These are phyloP conservation scores for Carex pumila DNA, from an alignment of 176 grass and related monocot species.

Conservation along the genomic window DNA sequence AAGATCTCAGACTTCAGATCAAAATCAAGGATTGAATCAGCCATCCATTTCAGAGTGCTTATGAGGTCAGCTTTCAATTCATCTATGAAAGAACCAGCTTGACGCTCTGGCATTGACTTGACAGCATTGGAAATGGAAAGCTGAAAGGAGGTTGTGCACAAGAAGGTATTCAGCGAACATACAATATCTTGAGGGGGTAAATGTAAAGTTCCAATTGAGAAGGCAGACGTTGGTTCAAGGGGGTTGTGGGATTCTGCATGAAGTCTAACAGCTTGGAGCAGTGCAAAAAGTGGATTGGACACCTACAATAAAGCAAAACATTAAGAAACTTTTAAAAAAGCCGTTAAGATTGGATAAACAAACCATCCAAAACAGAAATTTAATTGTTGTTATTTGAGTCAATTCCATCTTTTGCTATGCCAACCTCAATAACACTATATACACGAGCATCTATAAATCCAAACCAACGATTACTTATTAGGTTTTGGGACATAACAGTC, in stretches of 20 bases:
- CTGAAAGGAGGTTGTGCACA: slow-evolving; percentile 44
- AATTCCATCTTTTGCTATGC: neutral
- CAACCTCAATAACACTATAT: neutral
- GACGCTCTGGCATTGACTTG: slow-evolving; percentile 78
- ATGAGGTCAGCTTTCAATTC: slow-evolving; percentile 58
- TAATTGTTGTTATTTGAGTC: neutral
- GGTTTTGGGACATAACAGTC: neutral
- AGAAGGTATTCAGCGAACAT: slow-evolving; percentile 47
- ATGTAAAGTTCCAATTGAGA: slow-evolving; percentile 47
- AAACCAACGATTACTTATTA: neutral
- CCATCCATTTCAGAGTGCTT: slow-evolving; percentile 71
- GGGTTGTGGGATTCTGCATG: slow-evolving; percentile 35
- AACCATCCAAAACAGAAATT: neutral
- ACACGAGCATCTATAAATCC: neutral
- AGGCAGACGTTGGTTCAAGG: slow-evolving; percentile 25
- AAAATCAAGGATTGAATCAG: slow-evolving; percentile 22
- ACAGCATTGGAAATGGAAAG: slow-evolving; percentile 55
- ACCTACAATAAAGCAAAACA: slow-evolving; percentile 49
- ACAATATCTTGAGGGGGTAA: slow-evolving; percentile 46
- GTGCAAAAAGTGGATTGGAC: slow-evolving; percentile 52
- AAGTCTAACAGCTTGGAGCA: slow-evolving; percentile 68
- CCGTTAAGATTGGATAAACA: slow-evolving; percentile 19
- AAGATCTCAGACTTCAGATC: slow-evolving; percentile 52
- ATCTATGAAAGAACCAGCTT: slow-evolving; percentile 69
- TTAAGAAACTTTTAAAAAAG: slow-evolving; percentile 1